Base-by-base conservation (phyloP, 2,329 filamentous ascomycete species). In the Dendrostoma leiphaemia region DNA sequence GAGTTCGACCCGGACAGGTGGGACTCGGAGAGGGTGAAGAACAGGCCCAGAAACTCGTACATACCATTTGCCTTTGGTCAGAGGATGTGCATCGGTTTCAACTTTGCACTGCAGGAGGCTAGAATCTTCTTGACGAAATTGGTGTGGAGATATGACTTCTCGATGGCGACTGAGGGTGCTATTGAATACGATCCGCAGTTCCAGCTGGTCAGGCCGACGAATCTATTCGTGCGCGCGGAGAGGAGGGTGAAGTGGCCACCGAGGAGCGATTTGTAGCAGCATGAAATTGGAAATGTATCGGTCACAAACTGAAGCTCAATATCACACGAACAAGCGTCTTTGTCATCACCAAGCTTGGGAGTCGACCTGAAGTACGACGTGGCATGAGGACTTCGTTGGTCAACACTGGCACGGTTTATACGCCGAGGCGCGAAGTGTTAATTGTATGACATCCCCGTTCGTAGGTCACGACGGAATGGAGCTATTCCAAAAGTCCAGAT, bases 51-150 rank as follows among this genome's bases (percentile, higher is more conserved):
- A 28, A 75, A 73, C 2, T 69, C 77, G 0, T 86, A 85, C 60
- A 70, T 80, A 3, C 84, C 84, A 0, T 87, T 86, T 58, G 82
- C 78, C 0, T 69, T 75, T 0, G 84, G 84, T 0, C 77, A 72
- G 0, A 71, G 84, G 1, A 77, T 76, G 69, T 86, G 84, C 57
- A 81, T 86, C 52, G 84, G 83, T 0, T 85, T 84, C 74, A 86
- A 84, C 66, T 84, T 86, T 64, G 83, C 82, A 0, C 68, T 86
- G 6, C 75, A 79, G 55, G 82, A 86, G 65, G 72, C 84, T 55
- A 85, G 85, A 69, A 72, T 84, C 4, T 77, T 83, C 60, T 35
- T 86, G 58, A 71, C 76, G 1, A 81, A 85, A 69, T 67, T 86
- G 34, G 66, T 86, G 2, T 85, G 77, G 54, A 72, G 83, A 7